These are phyloP conservation scores for Brassica balearica DNA, from an alignment of 441 rosid genomes.

Conservation along the genomic window DNA sequence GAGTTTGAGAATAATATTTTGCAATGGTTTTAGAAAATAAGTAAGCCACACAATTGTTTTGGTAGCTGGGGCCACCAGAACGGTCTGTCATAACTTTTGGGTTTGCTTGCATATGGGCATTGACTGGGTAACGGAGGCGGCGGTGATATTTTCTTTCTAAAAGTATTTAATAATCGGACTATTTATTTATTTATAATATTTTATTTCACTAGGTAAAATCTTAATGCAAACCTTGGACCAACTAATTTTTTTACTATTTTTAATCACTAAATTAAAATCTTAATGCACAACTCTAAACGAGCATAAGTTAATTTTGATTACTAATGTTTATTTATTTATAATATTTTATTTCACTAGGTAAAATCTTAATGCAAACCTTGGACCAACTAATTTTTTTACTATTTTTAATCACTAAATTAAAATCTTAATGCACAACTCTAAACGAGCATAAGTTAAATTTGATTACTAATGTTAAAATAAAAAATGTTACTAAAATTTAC, in stretches of 20 bases:
- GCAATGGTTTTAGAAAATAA: not conserved
- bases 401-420: not conserved
- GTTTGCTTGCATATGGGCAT: not conserved
- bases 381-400: not conserved
- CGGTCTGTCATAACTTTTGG: constrained; percentile 10
- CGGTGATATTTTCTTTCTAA: not conserved
- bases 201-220: not conserved
- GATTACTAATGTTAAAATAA: not conserved
- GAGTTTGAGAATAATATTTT: not conserved
- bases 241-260: not conserved
- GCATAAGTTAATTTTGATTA: constrained; percentile 3
- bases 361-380: constrained; percentile 10
- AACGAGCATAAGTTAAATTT: constrained; percentile 3
- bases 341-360: not conserved
- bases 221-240: constrained; percentile 7
- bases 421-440: not conserved
- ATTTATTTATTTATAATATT: constrained; percentile 1
- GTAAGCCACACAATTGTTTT: constrained; percentile 5
- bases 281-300: not conserved
- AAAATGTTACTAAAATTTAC: not conserved
- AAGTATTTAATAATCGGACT: not conserved
- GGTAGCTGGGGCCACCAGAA: constrained; percentile 6
- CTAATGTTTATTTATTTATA: not conserved
- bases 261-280: not conserved
- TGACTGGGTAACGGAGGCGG: constrained; percentile 1